Base-by-base conservation (phyloP, 1,284 basidiomycete genomes). In the Malassezia slooffiae region DNA sequence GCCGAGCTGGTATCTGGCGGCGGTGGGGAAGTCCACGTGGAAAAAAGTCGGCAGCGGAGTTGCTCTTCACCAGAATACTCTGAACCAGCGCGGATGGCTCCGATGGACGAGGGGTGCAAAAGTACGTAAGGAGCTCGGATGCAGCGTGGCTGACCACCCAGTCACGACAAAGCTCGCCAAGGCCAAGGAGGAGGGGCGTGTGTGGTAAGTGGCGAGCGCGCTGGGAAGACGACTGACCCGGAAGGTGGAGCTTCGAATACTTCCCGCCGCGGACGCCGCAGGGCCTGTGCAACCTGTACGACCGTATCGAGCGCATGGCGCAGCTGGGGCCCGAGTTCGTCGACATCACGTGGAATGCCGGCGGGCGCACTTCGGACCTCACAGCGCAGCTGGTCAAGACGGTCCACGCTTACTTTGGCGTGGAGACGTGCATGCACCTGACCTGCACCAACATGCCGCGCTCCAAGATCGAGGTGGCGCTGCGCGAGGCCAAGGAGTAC, bases 321-420 rank as follows among this genome's bases (percentile, higher is more conserved):
- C 79, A 80, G 19, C 74, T 95, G 34, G 93, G 93, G 4, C 93
- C 93, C 13, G 91, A 93, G 72, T 97, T 96, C 68, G 85, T 96
- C 62, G 90, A 97, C 71, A 93, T 97, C 67, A 97, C 90, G 69
- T 96, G 86, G 89, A 91, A 93, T 72, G 90, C 90, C 36, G 90
- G 90, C 43, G 90, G 90, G 45, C 79, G 89, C 51, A 91, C 89
- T 15, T 69, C 70, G 3, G 72, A 73, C 38, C 60, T 71, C 20
- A 74, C 72, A 13, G 64, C 70, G 22, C 62, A 90, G 65, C 82
- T 99, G 73, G 89, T 97, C 57, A 90, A 91, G 74, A 89, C 87
- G 33, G 64, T 69, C n/a, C 66, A 69, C 40, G 58, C 60, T 28
- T 67, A 69, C 56, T 60, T 69, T 30, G 66, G 66, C 22, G 52